Conservation (phyloP, 1,139 yeast species). For the Waltiozyma sp. region DNA sequence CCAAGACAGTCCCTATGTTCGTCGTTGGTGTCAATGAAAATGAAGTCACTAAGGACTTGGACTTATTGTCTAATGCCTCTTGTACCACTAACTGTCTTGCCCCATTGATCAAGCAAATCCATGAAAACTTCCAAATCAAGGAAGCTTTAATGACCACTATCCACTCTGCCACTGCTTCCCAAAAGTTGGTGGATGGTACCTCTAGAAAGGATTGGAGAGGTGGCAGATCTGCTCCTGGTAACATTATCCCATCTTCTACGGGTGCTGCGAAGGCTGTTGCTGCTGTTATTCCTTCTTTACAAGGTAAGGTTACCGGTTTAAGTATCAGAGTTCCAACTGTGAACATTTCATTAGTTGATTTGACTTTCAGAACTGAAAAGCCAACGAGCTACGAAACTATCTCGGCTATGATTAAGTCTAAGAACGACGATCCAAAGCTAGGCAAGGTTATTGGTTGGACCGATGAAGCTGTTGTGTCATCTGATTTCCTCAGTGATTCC, state of each 20-base stretch:
- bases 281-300: constrained; percentile 76
- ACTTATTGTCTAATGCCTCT: constrained; percentile 74
- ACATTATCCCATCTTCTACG: constrained; percentile 82
- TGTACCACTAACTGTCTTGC: constrained; percentile 90
- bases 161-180: constrained; percentile 84
- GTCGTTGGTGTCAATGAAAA: constrained; percentile 79
- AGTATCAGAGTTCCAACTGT: constrained; percentile 84
- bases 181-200: constrained; percentile 88
- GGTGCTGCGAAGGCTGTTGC: constrained; percentile 94
- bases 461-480: constrained; percentile 75
- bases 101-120: constrained; percentile 75
- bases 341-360: constrained; percentile 74
- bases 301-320: constrained; percentile 86
- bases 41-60: constrained; percentile 58
- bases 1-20: constrained; percentile 82
- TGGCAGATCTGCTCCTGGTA: constrained; percentile 88
- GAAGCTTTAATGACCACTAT: constrained; percentile 88
- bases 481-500: constrained; percentile 68
- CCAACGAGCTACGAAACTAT: constrained; percentile 70
- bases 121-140: constrained; percentile 72
- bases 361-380: constrained; percentile 60
- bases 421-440: constrained; percentile 60
- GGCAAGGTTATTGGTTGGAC: constrained; percentile 77
- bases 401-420: constrained; percentile 49
- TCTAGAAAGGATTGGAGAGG: constrained; percentile 95